Percentiles rank a stretch among this genome's conserved stretches.
phyloP scores from a whole-genome alignment of 768 basidiomycete species.

The Serendipita sp. region DNA sequence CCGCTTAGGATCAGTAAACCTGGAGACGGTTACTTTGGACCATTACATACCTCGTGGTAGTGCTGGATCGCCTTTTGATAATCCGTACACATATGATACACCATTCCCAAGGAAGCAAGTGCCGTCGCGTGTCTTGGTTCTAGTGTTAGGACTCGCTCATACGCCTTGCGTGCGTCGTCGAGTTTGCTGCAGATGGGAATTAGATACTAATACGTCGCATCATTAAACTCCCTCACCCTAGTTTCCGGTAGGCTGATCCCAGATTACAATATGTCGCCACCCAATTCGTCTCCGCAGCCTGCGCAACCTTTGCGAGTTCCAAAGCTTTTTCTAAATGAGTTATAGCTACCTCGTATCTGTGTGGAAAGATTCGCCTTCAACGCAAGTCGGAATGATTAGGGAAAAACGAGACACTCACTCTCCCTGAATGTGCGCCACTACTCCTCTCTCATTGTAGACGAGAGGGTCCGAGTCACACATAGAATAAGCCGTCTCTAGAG shows the following conservation, averaged over 20 bases:
- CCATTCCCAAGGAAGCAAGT: slow-evolving; percentile 77
- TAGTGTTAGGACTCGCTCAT: slow-evolving; percentile 66
- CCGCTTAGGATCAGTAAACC: slow-evolving; percentile 1
- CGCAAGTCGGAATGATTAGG: not conserved
- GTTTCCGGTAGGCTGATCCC: slow-evolving; percentile 73
- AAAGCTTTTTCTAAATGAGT: slow-evolving; percentile 59
- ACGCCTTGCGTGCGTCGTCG: slow-evolving; percentile 55
- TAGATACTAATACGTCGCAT: slow-evolving; percentile 18
- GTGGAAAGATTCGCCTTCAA: not conserved
- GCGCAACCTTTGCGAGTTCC: slow-evolving; percentile 66
- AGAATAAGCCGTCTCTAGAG: slow-evolving; percentile 60
- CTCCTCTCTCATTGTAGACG: slow-evolving; percentile 81
- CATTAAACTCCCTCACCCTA: slow-evolving; percentile 34
- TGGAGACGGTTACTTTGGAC: not conserved
- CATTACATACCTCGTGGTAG: slow-evolving; percentile 67
- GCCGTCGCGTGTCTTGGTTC: slow-evolving; percentile 74
- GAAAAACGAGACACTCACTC: slow-evolving; percentile 33
- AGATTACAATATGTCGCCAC: slow-evolving; percentile 81
- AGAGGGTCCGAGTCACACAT: slow-evolving; percentile 84
- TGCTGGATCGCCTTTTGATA: slow-evolving; percentile 69
- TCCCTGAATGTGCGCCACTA: slow-evolving; percentile 77
- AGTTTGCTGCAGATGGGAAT: slow-evolving; percentile 17
- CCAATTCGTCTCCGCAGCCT: slow-evolving; percentile 75
- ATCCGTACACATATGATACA: slow-evolving; percentile 58
- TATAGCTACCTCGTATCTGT: slow-evolving; percentile 57